Percentiles rank a stretch among this genome's conserved stretches.
phyloP scores from a whole-genome alignment of 1,284 basidiomycete species.

The Trametes pubescens region DNA sequence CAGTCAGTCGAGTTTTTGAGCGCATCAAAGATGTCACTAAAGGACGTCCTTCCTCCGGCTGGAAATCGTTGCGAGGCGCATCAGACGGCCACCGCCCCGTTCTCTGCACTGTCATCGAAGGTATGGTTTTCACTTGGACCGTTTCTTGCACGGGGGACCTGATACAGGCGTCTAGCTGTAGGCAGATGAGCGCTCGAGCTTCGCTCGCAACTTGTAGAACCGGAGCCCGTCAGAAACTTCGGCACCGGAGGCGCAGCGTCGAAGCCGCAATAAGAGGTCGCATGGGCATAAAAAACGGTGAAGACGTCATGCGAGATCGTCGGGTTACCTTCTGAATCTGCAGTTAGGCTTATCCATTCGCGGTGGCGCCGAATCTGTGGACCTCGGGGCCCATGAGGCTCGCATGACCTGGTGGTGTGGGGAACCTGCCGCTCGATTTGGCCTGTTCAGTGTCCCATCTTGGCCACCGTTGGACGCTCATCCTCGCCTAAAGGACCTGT shows the following conservation, averaged over 20 bases:
- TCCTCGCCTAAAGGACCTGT: constrained; percentile 1
- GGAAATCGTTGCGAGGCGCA: too few species aligned
- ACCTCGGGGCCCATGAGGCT: constrained; percentile 18
- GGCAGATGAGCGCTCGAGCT: background rate
- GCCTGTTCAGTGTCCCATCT: background rate
- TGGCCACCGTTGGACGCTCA: background rate
- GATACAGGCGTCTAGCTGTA: too few species aligned
- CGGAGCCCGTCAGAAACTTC: background rate
- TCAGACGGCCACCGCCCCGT: too few species aligned
- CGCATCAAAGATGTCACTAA: too few species aligned
- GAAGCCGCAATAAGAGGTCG: background rate
- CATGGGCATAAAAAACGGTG: constrained; percentile 4
- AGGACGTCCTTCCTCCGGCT: too few species aligned
- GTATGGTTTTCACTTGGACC: too few species aligned
- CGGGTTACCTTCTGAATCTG: constrained; percentile 10
- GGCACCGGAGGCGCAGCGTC: background rate
- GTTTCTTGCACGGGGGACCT: too few species aligned
- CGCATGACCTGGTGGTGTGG: constrained; percentile 20
- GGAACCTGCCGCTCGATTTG: background rate
- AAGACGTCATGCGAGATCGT: constrained; percentile 17
- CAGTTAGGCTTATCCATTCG: background rate
- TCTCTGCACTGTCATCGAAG: too few species aligned
- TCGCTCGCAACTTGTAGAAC: background rate
- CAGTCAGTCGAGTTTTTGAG: too few species aligned
- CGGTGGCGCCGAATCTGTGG: constrained; percentile 18